Percentiles rank a stretch among this genome's conserved stretches.
Conservation (phyloP, 345 rosid genomes). For the Sisymbrium irio region DNA sequence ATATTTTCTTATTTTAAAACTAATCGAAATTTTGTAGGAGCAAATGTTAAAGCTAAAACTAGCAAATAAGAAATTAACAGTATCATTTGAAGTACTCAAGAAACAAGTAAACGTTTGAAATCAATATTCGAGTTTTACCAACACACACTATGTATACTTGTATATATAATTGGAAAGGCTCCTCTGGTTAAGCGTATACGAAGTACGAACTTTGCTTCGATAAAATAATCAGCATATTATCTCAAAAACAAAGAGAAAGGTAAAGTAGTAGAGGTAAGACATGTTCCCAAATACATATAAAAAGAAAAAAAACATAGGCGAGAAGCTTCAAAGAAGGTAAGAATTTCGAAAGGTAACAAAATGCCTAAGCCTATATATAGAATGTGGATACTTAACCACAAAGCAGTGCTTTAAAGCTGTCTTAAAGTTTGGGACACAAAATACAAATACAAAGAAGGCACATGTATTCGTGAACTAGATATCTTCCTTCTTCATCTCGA, state of each 20-base stretch:
- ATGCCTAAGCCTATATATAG: slow-evolving; percentile 24
- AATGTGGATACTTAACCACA: slow-evolving; percentile 31
- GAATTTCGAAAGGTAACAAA: slow-evolving; percentile 22
- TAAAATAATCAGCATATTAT: not conserved
- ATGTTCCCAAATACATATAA: not conserved
- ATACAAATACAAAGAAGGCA: not conserved
- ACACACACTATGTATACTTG: not conserved
- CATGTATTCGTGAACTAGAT: slow-evolving; percentile 18
- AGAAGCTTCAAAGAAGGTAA: slow-evolving; percentile 31
- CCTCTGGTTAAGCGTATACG: not conserved
- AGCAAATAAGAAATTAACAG: not conserved
- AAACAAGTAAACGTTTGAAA: not conserved
- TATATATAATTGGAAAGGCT: not conserved
- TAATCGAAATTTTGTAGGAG: not conserved
- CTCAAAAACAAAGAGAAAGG: not conserved
- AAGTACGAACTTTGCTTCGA: not conserved
- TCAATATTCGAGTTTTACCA: slow-evolving; percentile 1
- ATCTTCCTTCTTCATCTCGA: slow-evolving; percentile 18
- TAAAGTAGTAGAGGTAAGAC: not conserved
- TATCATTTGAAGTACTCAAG: not conserved
- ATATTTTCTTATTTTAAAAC: not conserved
- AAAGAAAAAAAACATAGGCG: not conserved
- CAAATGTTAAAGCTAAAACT: not conserved
- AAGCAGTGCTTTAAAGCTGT: slow-evolving; percentile 32
- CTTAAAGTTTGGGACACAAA: slow-evolving; percentile 26